A percentile compares a stretch with the other conserved stretches of the same genome.
Evolutionary conservation across 1,284 basidiomycete species (phyloP).

Genomic region (Sanguinoderma infundibulare): DNA sequence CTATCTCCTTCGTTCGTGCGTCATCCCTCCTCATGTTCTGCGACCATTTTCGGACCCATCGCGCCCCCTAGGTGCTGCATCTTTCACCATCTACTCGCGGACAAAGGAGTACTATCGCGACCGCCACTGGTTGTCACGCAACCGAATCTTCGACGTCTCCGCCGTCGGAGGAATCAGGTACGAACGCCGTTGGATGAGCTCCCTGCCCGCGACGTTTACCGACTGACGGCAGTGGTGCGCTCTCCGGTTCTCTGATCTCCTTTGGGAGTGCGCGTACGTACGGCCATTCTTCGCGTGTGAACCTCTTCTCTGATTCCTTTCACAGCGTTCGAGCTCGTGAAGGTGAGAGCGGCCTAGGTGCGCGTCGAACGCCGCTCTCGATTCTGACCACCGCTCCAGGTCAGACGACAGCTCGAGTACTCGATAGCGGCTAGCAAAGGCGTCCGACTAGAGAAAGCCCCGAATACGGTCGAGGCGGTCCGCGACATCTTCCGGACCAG

Average conservation of each 20-base stretch:
- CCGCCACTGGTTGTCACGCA: conserved; percentile 58
- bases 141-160: conserved; percentile 71
- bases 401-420: conserved; percentile 92
- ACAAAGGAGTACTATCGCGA: conserved; percentile 84
- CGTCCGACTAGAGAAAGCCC: conserved; percentile 65
- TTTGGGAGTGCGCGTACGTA: conserved; percentile 85
- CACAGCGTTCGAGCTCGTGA: conserved; percentile 92
- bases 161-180: conserved; percentile 70
- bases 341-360: conserved; percentile 55
- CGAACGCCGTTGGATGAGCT: conserved; percentile 6
- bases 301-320: conserved; percentile 6
- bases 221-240: conserved; percentile 57
- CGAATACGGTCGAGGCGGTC: conserved; percentile 75
- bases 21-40: conserved; percentile 34
- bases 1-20: conserved; percentile 94
- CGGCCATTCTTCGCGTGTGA: not conserved
- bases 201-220: conserved; percentile 3
- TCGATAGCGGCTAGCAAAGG: conserved; percentile 87
- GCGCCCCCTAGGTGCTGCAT: conserved; percentile 70
- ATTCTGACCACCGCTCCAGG: conserved; percentile 45
- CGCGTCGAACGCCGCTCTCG: not conserved
- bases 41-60: not conserved
- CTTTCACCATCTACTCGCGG: conserved; percentile 92
- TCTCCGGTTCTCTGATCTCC: conserved; percentile 84
- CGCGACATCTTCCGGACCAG: conserved; percentile 68